These are phyloP conservation scores for Mesembryanthemum crystallinum DNA, from an alignment of 148 eudicot genomes.

Conservation along the genomic window DNA sequence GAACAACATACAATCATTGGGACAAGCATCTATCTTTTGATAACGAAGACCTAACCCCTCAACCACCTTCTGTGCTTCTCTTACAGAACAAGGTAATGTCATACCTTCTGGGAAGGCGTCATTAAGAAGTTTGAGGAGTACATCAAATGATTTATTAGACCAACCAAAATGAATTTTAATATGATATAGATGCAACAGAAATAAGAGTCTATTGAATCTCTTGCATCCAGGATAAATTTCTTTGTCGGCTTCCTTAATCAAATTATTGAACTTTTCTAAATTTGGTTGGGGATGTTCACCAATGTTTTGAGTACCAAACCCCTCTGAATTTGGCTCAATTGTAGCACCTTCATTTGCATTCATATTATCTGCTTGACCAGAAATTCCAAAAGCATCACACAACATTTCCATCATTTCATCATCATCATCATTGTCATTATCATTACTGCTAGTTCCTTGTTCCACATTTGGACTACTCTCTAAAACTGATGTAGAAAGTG, in stretches of 20 bases:
- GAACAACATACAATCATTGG: neutral
- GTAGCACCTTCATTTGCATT: neutral
- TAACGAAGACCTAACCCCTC: neutral
- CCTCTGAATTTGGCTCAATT: neutral
- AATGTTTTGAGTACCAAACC: neutral
- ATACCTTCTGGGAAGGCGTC: neutral
- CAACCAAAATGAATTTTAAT: neutral
- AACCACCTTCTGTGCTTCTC: neutral
- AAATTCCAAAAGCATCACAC: neutral
- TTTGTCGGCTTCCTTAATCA: neutral
- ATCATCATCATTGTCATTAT: neutral
- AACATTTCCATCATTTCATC: conserved; percentile 3
- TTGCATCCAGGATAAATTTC: conserved; percentile 5
- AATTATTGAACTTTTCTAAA: too few relatives aligned
- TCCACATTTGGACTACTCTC: neutral
- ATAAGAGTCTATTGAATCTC: neutral
- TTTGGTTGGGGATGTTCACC: too few relatives aligned
- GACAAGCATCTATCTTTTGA: neutral
- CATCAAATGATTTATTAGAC: neutral
- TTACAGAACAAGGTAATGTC: neutral
- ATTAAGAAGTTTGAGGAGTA: neutral
- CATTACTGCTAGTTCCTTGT: neutral
- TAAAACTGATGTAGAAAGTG: neutral
- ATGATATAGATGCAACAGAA: conserved; percentile 9
- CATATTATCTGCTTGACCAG: neutral